A percentile compares a stretch with the other conserved stretches of the same genome.
phyloP scores from a whole-genome alignment of 768 basidiomycete genomes.

The Tephrocybe sp. region DNA sequence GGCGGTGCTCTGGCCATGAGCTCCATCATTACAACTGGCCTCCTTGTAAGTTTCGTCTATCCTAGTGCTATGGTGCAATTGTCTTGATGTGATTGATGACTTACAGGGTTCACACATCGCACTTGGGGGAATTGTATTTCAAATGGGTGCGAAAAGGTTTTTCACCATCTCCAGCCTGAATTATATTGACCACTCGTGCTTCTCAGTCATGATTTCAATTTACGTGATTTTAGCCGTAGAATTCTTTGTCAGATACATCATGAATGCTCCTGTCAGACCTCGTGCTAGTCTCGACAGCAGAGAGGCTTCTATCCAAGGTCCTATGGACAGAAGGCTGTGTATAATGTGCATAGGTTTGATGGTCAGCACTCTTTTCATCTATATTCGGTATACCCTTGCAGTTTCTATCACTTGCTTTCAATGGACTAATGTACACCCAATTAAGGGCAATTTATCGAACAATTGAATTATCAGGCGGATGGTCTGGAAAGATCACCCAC shows the following conservation, averaged over 20 bases:
- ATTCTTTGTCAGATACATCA: slow-evolving; percentile 42
- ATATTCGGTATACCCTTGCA: slow-evolving; percentile 36
- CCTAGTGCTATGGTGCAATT: too few relatives aligned
- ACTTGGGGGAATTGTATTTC: slow-evolving; percentile 63
- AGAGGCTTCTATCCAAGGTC: slow-evolving; percentile 1
- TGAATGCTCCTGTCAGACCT: slow-evolving; percentile 29
- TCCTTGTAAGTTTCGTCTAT: slow-evolving; percentile 19
- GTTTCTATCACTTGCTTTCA: background rate
- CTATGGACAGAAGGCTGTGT: slow-evolving; percentile 16
- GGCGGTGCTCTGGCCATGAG: too few relatives aligned
- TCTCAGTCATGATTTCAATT: slow-evolving; percentile 38
- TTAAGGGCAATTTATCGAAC: slow-evolving; percentile 49
- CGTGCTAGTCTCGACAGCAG: background rate
- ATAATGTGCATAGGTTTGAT: slow-evolving; percentile 33
- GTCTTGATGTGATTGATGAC: background rate
- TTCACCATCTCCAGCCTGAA: background rate
- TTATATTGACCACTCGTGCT: background rate
- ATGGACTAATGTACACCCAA: slow-evolving; percentile 1
- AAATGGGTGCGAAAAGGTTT: slow-evolving; percentile 37
- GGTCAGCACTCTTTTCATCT: slow-evolving; percentile 38
- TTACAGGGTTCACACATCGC: slow-evolving; percentile 34
- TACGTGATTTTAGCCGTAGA: slow-evolving; percentile 44
- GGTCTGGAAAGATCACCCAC: slow-evolving; percentile 46
- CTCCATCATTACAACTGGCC: too few relatives aligned
- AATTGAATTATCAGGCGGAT: slow-evolving; percentile 49